Base-by-base conservation (phyloP, 192 early-diverging fungal species). In the Gonapodya prolifera region DNA sequence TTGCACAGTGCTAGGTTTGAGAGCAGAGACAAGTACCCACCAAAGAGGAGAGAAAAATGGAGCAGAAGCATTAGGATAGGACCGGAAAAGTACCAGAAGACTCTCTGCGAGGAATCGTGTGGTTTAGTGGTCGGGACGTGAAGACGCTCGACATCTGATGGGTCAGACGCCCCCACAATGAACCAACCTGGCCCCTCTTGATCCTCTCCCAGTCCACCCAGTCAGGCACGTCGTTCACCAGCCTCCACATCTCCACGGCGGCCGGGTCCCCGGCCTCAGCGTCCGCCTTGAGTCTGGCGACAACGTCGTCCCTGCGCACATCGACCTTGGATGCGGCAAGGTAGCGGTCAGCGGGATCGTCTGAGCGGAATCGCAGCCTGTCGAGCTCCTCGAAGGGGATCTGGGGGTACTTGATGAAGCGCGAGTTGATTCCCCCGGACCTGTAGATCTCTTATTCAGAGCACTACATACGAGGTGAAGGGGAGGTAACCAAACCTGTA, bases 31-130 rank as follows among this genome's bases (percentile, higher is more conserved):
- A 16, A 8, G 23, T 61, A 61, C 45, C 8, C 45, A 61, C 71
- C 71, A 18, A 73, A 18, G 71, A 73, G 2, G 71, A 73, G 71
- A 2, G 71, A 73, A 29, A 73, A 73, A 29, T 73, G 71, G 29
- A 73, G 71, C 16, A 73, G 71, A 8, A 73, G 71, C 31, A 73
- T 16, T 8, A 73, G 32, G 8, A 73, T 73, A 32, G 71, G 71
- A 8, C 71, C 71, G 31, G 71, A 2, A 73, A 73, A 73, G 28
- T 30, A 32, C 71, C 71, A 73, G 71, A 73, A 73, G 8, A 73
- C 71, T 2, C 45, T 8, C 45, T 61, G 45, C 45, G 23, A 8
- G 8, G 45, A 61, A 61, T 8, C 23, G 8, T 61, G n/a, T n/a
- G n/a, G n/a, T n/a, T n/a, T n/a, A n/a, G n/a, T n/a, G n/a, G n/a